Evolutionary conservation across 2,329 filamentous ascomycete genomes (phyloP).

Genomic region (Colletotrichum incanum): DNA sequence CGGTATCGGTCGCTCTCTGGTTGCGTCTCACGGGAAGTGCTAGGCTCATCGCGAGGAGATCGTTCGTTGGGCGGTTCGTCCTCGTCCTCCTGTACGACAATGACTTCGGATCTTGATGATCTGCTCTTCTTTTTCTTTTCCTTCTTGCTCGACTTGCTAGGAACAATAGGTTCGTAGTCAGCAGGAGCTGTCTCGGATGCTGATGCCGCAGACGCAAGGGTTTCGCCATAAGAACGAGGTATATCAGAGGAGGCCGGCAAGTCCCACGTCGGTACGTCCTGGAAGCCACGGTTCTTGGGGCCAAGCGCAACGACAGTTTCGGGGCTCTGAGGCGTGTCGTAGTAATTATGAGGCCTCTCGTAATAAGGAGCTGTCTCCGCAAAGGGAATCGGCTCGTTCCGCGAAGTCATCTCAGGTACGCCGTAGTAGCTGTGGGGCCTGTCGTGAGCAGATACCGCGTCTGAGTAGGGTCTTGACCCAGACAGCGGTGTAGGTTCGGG

Average conservation of each 20-base stretch:
- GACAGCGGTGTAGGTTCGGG: slow-evolving; percentile 1
- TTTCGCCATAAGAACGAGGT: slow-evolving; percentile 9
- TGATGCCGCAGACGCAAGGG: background rate
- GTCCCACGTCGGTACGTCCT: slow-evolving; percentile 24
- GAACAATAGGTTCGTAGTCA: slow-evolving; percentile 46
- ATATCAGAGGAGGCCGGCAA: slow-evolving; percentile 10
- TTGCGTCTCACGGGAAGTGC: slow-evolving; percentile 2
- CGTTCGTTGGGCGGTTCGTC: slow-evolving; percentile 36
- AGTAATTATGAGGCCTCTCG: slow-evolving; percentile 8
- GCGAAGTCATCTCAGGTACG: background rate
- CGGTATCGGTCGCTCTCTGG: slow-evolving; percentile 33
- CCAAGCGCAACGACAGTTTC: slow-evolving; percentile 34
- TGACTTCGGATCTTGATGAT: slow-evolving; percentile 48
- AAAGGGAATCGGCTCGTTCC: background rate
- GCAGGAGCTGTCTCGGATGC: slow-evolving; percentile 11
- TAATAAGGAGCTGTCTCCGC: background rate
- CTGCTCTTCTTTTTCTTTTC: slow-evolving; percentile 61
- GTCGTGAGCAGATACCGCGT: slow-evolving; percentile 9
- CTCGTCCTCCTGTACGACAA: slow-evolving; percentile 49
- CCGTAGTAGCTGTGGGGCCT: slow-evolving; percentile 8
- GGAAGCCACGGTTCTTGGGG: slow-evolving; percentile 16
- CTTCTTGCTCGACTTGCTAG: slow-evolving; percentile 51
- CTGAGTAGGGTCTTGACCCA: background rate
- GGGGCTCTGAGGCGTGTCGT: slow-evolving; percentile 27
- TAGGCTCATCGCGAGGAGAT: slow-evolving; percentile 1